These are phyloP conservation scores for Scheffersomyces stipitis DNA, from an alignment of 805 yeast genomes.

Conservation along the genomic window DNA sequence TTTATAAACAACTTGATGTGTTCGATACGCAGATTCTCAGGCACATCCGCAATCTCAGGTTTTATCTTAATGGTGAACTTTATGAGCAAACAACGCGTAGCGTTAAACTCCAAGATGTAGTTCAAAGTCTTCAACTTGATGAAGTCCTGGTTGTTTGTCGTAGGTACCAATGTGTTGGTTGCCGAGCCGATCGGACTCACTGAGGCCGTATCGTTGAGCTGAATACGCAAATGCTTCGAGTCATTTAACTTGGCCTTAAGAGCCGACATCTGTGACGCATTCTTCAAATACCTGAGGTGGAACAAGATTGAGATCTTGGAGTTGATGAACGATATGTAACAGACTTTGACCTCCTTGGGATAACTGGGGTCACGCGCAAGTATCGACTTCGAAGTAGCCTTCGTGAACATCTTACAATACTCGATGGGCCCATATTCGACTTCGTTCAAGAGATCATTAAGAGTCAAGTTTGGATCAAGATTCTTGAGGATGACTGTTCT, in stretches of 20 bases:
- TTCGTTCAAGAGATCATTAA: constrained; percentile 40
- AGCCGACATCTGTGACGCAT: constrained; percentile 19
- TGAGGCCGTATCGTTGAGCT: constrained; percentile 22
- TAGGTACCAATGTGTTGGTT: constrained; percentile 4
- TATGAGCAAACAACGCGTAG: constrained; percentile 34
- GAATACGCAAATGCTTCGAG: constrained; percentile 28
- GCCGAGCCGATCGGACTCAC: not conserved
- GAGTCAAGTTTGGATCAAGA: constrained; percentile 21
- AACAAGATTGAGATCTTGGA: constrained; percentile 33
- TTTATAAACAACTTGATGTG: constrained; percentile 22
- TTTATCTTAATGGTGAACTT: constrained; percentile 7
- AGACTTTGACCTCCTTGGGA: constrained; percentile 21
- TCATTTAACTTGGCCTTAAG: constrained; percentile 23
- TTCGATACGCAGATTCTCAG: constrained; percentile 19
- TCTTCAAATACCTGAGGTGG: constrained; percentile 31
- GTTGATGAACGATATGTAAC: constrained; percentile 38
- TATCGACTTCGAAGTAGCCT: constrained; percentile 21
- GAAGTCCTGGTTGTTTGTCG: constrained; percentile 25
- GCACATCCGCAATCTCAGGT: not conserved
- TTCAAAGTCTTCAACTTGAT: constrained; percentile 41
- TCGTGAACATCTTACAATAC: constrained; percentile 45
- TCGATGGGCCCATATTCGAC: constrained; percentile 65
- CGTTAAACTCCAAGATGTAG: constrained; percentile 38
- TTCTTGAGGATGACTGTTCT: constrained; percentile 36
- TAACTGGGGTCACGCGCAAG: constrained; percentile 8